These are phyloP conservation scores for Dovyalis caffra DNA, from an alignment of 345 rosid genomes.

Conservation along the genomic window DNA sequence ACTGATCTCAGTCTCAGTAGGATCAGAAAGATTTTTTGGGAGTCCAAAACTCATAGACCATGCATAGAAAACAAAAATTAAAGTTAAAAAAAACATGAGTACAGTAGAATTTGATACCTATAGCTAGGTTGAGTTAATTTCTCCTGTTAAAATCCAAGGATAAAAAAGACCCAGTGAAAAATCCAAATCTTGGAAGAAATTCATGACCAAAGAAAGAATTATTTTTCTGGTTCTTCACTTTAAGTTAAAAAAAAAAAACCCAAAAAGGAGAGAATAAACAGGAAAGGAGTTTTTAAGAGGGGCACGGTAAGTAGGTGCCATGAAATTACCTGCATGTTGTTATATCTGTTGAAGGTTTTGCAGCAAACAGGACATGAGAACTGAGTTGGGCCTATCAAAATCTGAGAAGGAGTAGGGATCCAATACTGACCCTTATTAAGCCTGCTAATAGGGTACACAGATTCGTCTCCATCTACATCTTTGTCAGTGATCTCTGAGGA, in stretches of 20 bases:
- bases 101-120: no score
- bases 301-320: conserved; percentile 9
- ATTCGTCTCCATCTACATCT: conserved; percentile 46
- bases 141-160: not conserved
- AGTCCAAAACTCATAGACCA: conserved; percentile 17
- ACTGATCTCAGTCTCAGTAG: conserved; percentile 49
- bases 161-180: not conserved
- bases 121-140: not conserved
- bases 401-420: conserved; percentile 98
- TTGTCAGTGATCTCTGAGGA: conserved; percentile 34
- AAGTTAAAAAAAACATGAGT: no score
- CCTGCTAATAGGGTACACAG: conserved; percentile 54
- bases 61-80: conserved; percentile 20
- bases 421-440: conserved; percentile 84
- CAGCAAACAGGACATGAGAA: conserved; percentile 97
- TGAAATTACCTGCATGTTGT: conserved; percentile 88
- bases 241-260: no score
- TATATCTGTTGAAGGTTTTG: conserved; percentile 99
- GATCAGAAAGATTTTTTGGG: conserved; percentile 25
- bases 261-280: conserved; percentile 22
- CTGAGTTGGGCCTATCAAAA: conserved; percentile 95
- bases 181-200: conserved; percentile 19
- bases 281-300: conserved; percentile 14
- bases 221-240: no score
- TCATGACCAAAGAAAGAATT: conserved; percentile 16